A percentile compares a stretch with the other conserved stretches of the same genome.
These are phyloP conservation scores for Ceratocystis lukuohia DNA, from an alignment of 2,329 filamentous ascomycete genomes.

Conservation along the genomic window DNA sequence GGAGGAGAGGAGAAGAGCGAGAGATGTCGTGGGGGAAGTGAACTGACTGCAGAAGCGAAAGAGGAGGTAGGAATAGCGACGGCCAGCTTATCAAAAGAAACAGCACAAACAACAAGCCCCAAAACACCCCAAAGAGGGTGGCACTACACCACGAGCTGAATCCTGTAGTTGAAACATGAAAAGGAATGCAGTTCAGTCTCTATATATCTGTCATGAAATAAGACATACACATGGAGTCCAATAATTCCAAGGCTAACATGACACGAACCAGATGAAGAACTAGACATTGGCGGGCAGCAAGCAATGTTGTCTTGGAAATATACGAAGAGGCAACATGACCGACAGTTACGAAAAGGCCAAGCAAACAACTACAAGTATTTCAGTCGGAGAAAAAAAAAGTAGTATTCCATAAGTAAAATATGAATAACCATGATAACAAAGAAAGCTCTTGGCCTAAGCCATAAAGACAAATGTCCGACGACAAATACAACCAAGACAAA, in stretches of 20 bases:
- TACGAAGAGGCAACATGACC: background rate
- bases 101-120: background rate
- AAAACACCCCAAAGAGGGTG: background rate
- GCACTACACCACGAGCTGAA: too few species aligned
- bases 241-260: background rate
- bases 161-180: too few species aligned
- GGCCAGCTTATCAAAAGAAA: background rate
- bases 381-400: background rate
- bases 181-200: background rate
- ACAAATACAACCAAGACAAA: background rate
- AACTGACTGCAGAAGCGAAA: background rate
- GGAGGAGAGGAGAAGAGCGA: background rate
- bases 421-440: slow-evolving; percentile 4
- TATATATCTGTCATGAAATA: background rate
- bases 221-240: background rate
- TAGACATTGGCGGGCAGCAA: background rate
- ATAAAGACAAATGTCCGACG: too few species aligned
- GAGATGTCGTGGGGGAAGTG: background rate
- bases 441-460: background rate
- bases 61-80: background rate
- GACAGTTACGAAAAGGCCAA: background rate
- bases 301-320: background rate
- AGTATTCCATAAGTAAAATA: background rate
- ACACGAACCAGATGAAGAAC: background rate
- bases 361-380: background rate